These are phyloP conservation scores for Cercophora samala DNA, from an alignment of 495 filamentous ascomycete genomes.

Conservation along the genomic window DNA sequence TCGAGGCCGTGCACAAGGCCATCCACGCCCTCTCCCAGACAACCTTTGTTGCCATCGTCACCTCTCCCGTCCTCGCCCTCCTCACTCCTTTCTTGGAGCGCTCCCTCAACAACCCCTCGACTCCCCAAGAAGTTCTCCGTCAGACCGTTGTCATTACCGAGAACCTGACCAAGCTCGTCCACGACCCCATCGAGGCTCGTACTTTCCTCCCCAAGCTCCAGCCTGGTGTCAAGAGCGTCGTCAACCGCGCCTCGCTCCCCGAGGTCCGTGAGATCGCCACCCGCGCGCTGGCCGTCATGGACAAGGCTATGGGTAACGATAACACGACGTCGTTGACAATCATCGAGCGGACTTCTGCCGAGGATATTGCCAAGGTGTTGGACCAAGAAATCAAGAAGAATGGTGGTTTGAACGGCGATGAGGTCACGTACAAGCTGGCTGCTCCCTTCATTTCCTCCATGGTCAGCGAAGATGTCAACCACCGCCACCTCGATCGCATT, in stretches of 20 bases:
- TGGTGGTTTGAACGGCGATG: slow-evolving; percentile 59
- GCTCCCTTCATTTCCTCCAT: slow-evolving; percentile 77
- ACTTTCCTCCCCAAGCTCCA: slow-evolving; percentile 95
- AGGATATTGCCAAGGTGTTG: slow-evolving; percentile 73
- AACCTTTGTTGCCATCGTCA: slow-evolving; percentile 97
- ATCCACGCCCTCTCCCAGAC: slow-evolving; percentile 97
- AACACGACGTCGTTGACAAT: slow-evolving; percentile 55
- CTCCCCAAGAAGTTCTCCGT: slow-evolving; percentile 88
- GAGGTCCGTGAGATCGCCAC: slow-evolving; percentile 90
- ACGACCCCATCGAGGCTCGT: slow-evolving; percentile 93
- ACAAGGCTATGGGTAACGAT: slow-evolving; percentile 86
- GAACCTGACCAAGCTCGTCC: slow-evolving; percentile 97
- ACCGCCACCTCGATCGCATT: slow-evolving; percentile 73
- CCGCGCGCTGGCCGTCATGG: slow-evolving; percentile 78
- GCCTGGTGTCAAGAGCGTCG: slow-evolving; percentile 86
- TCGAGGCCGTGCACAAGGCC: slow-evolving; percentile 85
- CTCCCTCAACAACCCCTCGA: slow-evolving; percentile 83
- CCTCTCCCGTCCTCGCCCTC: slow-evolving; percentile 95
- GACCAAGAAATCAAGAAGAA: slow-evolving; percentile 69
- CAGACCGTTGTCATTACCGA: slow-evolving; percentile 98
- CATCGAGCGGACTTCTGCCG: slow-evolving; percentile 63
- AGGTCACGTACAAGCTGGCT: slow-evolving; percentile 63
- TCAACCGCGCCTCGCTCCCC: slow-evolving; percentile 83
- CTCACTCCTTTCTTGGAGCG: slow-evolving; percentile 93
- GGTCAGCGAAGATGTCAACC: slow-evolving; percentile 86